Conservation (phyloP, 2,329 filamentous ascomycete genomes). For the Dactylonectria macrodidyma region DNA sequence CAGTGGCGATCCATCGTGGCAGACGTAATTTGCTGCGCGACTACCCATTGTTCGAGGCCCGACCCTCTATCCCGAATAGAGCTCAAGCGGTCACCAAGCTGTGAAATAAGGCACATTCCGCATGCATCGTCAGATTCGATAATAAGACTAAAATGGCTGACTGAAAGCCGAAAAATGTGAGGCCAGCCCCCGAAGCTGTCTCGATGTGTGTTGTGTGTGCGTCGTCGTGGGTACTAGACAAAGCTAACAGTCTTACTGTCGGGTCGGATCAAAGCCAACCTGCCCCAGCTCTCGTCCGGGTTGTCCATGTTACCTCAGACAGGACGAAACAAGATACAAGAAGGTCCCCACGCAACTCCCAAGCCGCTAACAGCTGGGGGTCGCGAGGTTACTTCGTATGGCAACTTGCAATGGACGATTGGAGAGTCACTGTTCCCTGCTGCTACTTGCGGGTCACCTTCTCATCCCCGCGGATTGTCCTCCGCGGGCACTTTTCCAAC, state of each 20-base stretch:
- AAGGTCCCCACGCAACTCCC: slow-evolving; percentile 2
- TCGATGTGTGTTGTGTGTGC: not conserved
- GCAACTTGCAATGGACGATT: slow-evolving; percentile 10
- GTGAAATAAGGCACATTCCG: not conserved
- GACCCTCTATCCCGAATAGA: slow-evolving; percentile 2
- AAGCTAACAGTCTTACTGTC: not conserved
- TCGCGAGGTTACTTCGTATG: slow-evolving; percentile 6
- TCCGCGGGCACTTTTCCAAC: not conserved
- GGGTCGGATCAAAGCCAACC: not conserved
- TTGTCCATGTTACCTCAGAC: slow-evolving; percentile 21
- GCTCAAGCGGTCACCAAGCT: not conserved
- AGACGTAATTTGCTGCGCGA: slow-evolving; percentile 12
- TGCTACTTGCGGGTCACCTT: not conserved
- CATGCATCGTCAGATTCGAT: not conserved
- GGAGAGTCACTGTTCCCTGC: slow-evolving; percentile 9
- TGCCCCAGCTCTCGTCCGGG: not conserved
- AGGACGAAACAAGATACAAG: slow-evolving; percentile 22
- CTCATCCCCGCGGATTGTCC: slow-evolving; percentile 7
- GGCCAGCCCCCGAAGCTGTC: not conserved
- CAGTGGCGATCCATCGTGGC: slow-evolving; percentile 15
- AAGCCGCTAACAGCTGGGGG: slow-evolving; percentile 12
- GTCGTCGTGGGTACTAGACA: not conserved
- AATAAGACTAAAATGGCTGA: not conserved
- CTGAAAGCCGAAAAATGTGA: not conserved
- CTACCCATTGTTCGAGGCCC: slow-evolving; percentile 6